These are phyloP conservation scores for Parascedosporium putredinis DNA, from an alignment of 2,329 filamentous ascomycete species.

Conservation along the genomic window DNA sequence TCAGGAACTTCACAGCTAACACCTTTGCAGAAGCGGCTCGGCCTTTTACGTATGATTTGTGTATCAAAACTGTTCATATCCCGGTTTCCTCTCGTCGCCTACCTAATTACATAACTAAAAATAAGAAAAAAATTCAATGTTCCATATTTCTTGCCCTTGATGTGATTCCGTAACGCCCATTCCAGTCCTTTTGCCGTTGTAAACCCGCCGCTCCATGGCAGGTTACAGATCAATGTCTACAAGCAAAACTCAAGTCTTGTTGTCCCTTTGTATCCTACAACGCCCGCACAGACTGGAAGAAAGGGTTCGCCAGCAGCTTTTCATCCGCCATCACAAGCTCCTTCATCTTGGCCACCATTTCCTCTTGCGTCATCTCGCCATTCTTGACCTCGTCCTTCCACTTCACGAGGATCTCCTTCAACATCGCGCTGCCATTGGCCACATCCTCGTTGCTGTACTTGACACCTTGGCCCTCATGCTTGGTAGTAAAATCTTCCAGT, in stretches of 20 bases:
- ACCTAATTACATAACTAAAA: no score
- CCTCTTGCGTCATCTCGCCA: slow-evolving; percentile 54
- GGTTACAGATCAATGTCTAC: no score
- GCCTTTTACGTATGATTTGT: background rate
- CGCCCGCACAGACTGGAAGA: slow-evolving; percentile 57
- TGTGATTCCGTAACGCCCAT: background rate
- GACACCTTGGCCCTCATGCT: slow-evolving; percentile 52
- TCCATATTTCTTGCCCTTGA: background rate
- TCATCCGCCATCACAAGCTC: slow-evolving; percentile 68
- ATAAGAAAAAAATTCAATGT: background rate
- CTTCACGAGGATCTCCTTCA: slow-evolving; percentile 71
- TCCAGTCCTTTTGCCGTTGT: background rate
- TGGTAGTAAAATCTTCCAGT: slow-evolving; percentile 85
- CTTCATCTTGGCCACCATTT: slow-evolving; percentile 69
- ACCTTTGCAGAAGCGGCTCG: no score
- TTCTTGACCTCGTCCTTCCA: slow-evolving; percentile 72
- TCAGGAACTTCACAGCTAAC: no score
- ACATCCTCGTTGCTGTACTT: slow-evolving; percentile 75
- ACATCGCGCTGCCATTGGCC: slow-evolving; percentile 71
- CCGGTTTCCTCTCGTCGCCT: background rate
- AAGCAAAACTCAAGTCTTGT: no score
- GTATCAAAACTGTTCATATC: background rate
- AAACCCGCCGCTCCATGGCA: no score
- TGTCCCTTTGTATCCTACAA: slow-evolving; percentile 24
- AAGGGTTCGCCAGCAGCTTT: slow-evolving; percentile 52